Base-by-base conservation (phyloP, 208 protist species). In the Trichomonas gallinae region DNA sequence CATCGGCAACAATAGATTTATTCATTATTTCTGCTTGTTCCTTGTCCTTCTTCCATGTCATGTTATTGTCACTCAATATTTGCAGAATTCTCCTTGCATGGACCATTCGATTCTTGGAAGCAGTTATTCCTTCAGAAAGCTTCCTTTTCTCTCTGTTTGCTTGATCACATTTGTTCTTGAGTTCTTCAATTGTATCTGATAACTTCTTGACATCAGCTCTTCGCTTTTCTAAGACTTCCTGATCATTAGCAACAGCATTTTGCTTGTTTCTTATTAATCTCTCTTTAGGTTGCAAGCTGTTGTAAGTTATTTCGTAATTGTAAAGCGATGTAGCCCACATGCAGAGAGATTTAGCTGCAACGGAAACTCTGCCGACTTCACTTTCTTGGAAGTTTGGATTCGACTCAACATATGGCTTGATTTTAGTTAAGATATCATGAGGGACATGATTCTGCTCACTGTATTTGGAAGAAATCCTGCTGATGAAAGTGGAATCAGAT, bases 331-430 rank as follows among this genome's bases (percentile, higher is more conserved):
- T 97, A 97, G 98, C 98, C 99, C 99, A 99, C 96, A 98, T 98
- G 96, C 98, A 99, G 21, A 99, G 98, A 85, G 98, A 98, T n/a
- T 98, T 98, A 96, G 98, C 99, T 49, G 99, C 99, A 97, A 98
- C 97, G 42, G 98, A 99, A 36, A 98, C 98, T 97, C 98, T 98
- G 42, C 97, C 97, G 34, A 99, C 98, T 96, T 98, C 98, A 96
- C 99, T 98, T 17, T 98, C 98, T 31, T 98, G 98, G 97, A 99
- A 99, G 96, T 99, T 98, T 17, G 96, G 96, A 72, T 99, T 98
- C 0, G 15, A 34, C 51, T 93, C 87, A 51, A 93, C 34, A 51
- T 93, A 93, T 21, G 87, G 87, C 51, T 93, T 42, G 13, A 93
- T 40, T 51, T 51, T 48, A 21, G 42, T 51, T 44, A 93, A 26